Evolutionary conservation across 768 basidiomycete genomes (phyloP).

Genomic region (Ramaria sp.): DNA sequence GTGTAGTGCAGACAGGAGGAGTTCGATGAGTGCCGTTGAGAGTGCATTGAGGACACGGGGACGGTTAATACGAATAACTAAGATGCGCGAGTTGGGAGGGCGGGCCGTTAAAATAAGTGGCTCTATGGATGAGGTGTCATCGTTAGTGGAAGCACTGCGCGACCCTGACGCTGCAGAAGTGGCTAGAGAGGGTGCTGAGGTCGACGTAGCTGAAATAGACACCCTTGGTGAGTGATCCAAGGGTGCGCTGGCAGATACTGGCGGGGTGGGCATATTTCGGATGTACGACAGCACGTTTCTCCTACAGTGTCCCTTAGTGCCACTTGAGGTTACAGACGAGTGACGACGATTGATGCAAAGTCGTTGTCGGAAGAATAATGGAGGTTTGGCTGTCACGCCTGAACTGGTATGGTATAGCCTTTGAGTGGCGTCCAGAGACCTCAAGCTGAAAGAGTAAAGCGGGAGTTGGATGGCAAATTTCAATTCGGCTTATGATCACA

Average conservation of each 20-base stretch:
- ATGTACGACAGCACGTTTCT: background rate
- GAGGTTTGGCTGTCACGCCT: too few relatives aligned
- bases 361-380: too few relatives aligned
- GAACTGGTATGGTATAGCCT: too few relatives aligned
- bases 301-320: background rate
- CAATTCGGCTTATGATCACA: too few relatives aligned
- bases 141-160: background rate
- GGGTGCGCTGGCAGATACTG: background rate
- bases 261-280: background rate
- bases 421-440: too few relatives aligned
- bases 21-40: conserved; percentile 25
- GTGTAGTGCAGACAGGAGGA: conserved; percentile 28
- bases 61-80: conserved; percentile 23
- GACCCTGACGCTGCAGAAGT: background rate
- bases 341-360: too few relatives aligned
- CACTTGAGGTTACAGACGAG: too few relatives aligned
- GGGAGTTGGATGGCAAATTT: too few relatives aligned
- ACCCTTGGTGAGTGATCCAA: background rate
- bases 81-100: background rate
- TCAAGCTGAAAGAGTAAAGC: too few relatives aligned
- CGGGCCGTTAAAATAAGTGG: conserved; percentile 1
- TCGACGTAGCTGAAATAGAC: background rate
- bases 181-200: background rate
- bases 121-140: background rate
- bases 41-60: conserved; percentile 28